Conservation (phyloP, 2,329 filamentous ascomycete genomes). For the Stylonectria norvegica region DNA sequence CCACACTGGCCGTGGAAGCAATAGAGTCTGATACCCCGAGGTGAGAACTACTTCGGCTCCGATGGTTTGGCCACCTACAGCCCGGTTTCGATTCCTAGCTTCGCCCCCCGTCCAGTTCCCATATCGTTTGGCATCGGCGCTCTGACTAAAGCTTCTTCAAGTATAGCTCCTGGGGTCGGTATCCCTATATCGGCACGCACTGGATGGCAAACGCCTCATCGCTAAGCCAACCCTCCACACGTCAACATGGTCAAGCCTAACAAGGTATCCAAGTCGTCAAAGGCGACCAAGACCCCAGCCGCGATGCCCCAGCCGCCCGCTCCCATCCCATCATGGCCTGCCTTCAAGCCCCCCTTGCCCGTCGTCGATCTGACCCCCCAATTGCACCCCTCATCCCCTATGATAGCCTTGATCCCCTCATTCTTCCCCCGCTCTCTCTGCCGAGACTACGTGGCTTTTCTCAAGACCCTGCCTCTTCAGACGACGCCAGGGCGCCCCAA, state of each 20-base stretch:
- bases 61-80: no score
- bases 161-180: no score
- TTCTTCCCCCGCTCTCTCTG: slow-evolving; percentile 75
- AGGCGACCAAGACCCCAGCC: slow-evolving; percentile 17
- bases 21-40: no score
- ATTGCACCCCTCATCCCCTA: slow-evolving; percentile 47
- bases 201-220: no score
- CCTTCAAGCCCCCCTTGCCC: slow-evolving; percentile 66
- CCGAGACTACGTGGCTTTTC: slow-evolving; percentile 71
- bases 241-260: slow-evolving; percentile 38
- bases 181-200: no score
- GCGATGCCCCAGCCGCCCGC: slow-evolving; percentile 30
- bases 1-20: no score
- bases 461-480: slow-evolving; percentile 63
- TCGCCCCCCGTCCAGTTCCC: no score
- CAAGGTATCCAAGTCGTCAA: slow-evolving; percentile 28
- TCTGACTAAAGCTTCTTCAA: no score
- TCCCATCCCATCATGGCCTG: slow-evolving; percentile 58
- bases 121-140: no score
- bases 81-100: no score
- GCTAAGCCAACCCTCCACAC: no score
- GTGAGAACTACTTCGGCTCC: no score
- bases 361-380: slow-evolving; percentile 60
- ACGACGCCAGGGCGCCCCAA: slow-evolving; percentile 79
- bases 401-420: slow-evolving; percentile 69